Conservation (phyloP, 2,329 filamentous ascomycete species). For the Diaporthe humulicola region DNA sequence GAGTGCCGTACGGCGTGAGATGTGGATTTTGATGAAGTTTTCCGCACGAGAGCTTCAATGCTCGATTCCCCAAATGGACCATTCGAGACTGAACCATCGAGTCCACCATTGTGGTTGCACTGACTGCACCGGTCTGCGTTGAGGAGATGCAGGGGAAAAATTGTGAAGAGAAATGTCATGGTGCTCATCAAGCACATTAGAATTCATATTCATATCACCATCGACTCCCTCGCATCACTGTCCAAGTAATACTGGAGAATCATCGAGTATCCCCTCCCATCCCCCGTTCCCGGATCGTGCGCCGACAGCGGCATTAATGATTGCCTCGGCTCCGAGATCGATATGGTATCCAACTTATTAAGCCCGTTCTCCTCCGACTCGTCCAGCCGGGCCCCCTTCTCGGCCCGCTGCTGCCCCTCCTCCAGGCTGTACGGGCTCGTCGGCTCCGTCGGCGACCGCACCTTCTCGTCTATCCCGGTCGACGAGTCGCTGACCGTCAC, state of each 20-base stretch:
- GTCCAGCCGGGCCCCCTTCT: background rate
- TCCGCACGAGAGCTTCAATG: background rate
- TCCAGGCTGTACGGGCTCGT: background rate
- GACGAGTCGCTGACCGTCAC: slow-evolving; percentile 20
- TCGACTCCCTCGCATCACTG: slow-evolving; percentile 27
- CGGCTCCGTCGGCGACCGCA: slow-evolving; percentile 4
- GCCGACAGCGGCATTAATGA: slow-evolving; percentile 17
- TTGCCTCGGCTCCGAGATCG: slow-evolving; percentile 14
- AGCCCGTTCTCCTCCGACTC: slow-evolving; percentile 9
- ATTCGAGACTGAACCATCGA: background rate
- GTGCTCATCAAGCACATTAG: slow-evolving; percentile 11
- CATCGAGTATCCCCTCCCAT: slow-evolving; percentile 23
- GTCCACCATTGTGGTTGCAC: background rate
- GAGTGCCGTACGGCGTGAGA: background rate
- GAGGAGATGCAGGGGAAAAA: background rate
- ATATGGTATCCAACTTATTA: background rate
- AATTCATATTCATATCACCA: slow-evolving; percentile 30
- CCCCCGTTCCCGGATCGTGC: background rate
- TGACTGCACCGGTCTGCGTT: background rate
- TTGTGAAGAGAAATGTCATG: slow-evolving; percentile 1
- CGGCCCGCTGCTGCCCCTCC: background rate
- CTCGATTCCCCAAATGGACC: too few relatives aligned
- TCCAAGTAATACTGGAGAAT: slow-evolving; percentile 26
- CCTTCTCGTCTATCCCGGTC: slow-evolving; percentile 23
- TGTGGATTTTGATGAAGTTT: background rate